Base-by-base conservation (phyloP, 805 yeast species). In the Pichia cephalocereana region DNA sequence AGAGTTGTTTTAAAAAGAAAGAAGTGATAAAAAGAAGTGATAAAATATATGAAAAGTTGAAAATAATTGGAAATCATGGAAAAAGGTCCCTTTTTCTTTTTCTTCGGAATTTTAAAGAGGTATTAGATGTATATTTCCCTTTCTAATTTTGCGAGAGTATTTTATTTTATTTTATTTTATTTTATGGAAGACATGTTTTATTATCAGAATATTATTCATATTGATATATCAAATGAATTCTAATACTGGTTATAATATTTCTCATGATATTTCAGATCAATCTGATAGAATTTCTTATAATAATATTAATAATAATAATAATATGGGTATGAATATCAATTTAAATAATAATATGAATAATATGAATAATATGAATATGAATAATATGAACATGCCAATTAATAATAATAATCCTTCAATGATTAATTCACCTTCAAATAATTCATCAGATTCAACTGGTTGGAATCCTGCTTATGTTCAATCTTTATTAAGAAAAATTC, bases 401-500 rank as follows among this genome's bases (percentile, higher is more conserved):
- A 34, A 30, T 30, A 34, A 34, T 34, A 14, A 34, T 12, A 34
- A n/a, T 15, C 26, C 26, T 4, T 23, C 26, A 23, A 34, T 34
- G 17, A 15, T 12, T n/a, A 34, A 34, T 15, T 14, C 37, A 3
- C 17, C n/a, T 15, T 4, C 40, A 15, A 30, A 37, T n/a, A 17
- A 15, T 6, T 23, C 5, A 23, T 23, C 5, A 23, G 17, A 27
- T 18, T 11, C 12, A 19, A 19, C 17, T 14, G 52, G 52, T 8
- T 50, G 51, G 46, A 47, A 51, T 31, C 53, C 52, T 30, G 52
- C 48, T n/a, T 62, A 63, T 44, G 59, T 63, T 55, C 57, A 60
- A 53, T 51, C 57, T 38, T 55, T 63, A 38, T 45, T 63, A 41
- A 55, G 53, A 47, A 58, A 63, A 36, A 62, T 63, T 34, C 66